Conservation (phyloP, 83 land plant species). For the Thuja plicata region DNA sequence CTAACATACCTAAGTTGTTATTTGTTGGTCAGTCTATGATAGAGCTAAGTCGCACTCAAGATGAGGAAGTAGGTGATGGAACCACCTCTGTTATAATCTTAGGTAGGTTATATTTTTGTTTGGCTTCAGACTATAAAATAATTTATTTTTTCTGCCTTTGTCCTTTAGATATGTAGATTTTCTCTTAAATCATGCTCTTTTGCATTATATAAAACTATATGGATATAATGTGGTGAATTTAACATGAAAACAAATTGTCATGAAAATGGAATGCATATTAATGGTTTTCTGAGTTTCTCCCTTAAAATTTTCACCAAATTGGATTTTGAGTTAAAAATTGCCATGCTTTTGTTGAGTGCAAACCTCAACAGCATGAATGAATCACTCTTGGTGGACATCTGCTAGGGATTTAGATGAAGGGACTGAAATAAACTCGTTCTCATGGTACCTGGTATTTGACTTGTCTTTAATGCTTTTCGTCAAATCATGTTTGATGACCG, state of each 20-base stretch:
- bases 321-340: no score
- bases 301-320: no score
- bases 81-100: conserved; percentile 98
- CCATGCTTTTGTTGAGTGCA: no score
- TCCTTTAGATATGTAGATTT: background rate
- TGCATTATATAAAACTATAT: background rate
- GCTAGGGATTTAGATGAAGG: background rate
- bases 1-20: conserved; percentile 8
- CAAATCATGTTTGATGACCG: background rate
- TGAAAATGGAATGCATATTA: background rate
- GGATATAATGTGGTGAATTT: background rate
- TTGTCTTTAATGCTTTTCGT: background rate
- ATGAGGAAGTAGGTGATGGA: conserved; percentile 99
- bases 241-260: background rate
- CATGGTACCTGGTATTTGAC: background rate
- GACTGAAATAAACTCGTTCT: background rate
- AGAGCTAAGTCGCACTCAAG: conserved; percentile 97
- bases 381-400: background rate
- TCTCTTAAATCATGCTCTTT: background rate
- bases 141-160: background rate
- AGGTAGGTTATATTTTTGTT: conserved; percentile 39
- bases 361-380: no score
- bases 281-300: no score
- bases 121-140: background rate
- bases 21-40: conserved; percentile 77